Base-by-base conservation (phyloP, 331 rosid species). In the Acacia concinna region DNA sequence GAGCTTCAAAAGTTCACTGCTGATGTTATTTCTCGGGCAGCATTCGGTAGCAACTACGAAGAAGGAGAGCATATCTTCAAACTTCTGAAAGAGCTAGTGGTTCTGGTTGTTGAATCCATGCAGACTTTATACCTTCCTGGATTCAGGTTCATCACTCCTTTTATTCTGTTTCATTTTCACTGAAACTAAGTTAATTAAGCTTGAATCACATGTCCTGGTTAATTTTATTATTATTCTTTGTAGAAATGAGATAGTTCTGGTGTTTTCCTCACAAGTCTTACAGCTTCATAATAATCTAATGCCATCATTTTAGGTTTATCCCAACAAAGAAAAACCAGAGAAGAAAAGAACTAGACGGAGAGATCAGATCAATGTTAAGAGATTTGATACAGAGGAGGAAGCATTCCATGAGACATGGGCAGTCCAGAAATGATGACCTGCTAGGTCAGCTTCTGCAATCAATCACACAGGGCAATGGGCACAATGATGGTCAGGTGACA, bases 41-140 rank as follows among this genome's bases (percentile, higher is more conserved):
- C 85, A 30, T 89, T 85, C 54, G 82, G 90, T 69, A 81, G 86
- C 81, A 81, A 67, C 83, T 83, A 83, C 49, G 85, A 79, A 83
- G 88, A 83, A 81, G 90, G 89, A 63, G 83, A 81, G 78, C 74
- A 10, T 49, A 71, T 87, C 15, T 87, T 89, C 64, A 86, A 87
- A 76, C 89, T 83, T 85, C 85, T 78, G 71, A 81, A 78, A 54
- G 85, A 85, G 81, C 86, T 81, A 41, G 78, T 80, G n/a, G 8
- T 43, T 68, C 85, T 85, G 30, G 81, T 83, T 28, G 21, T 89
- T 68, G 86, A 89, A 85, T 88, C 89, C 78, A 87, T 89, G 89
- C 81, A 78, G 59, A 83, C 86, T 52, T 12, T 79, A 3, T 79
- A 85, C 44, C 60, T 89, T 68, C 93, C 87, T 30, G 86, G 91